A percentile compares a stretch with the other conserved stretches of the same genome.
Conservation (phyloP, 495 filamentous ascomycete species). For the Letharia columbiana region DNA sequence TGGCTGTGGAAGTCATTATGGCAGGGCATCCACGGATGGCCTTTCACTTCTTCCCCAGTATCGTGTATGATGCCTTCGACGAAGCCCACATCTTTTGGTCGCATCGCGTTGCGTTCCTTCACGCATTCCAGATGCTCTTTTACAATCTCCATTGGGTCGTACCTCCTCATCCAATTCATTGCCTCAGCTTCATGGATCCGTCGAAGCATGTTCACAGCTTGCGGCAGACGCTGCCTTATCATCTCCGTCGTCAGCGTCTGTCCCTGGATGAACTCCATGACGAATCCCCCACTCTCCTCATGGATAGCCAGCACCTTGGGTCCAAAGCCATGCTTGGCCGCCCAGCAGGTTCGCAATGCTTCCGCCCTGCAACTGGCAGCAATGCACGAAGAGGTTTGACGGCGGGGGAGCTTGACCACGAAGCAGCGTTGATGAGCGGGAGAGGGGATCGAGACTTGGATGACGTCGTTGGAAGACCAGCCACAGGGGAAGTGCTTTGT, state of each 20-base stretch:
- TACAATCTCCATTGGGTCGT: slow-evolving; percentile 12
- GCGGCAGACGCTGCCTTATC: background rate
- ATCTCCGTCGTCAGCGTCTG: background rate
- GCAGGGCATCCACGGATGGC: slow-evolving; percentile 13
- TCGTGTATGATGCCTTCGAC: background rate
- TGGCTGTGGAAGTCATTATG: slow-evolving; percentile 20
- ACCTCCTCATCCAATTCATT: slow-evolving; percentile 7
- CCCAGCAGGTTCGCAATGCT: slow-evolving; percentile 8
- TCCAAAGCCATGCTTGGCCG: slow-evolving; percentile 13
- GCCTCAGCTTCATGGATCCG: slow-evolving; percentile 4
- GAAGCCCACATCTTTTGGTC: background rate
- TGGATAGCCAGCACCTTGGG: slow-evolving; percentile 9
- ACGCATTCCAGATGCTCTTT: background rate
- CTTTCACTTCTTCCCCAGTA: background rate
- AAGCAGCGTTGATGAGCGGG: background rate
- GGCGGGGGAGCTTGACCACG: slow-evolving; percentile 3
- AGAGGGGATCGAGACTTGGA: background rate
- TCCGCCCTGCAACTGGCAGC: background rate
- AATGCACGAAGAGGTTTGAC: background rate
- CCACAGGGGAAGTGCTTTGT: slow-evolving; percentile 3
- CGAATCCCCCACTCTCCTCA: slow-evolving; percentile 9
- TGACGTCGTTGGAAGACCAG: slow-evolving; percentile 8
- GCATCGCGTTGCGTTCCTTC: background rate
- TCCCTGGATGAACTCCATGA: slow-evolving; percentile 14
- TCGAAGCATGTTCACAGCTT: slow-evolving; percentile 6